These are phyloP conservation scores for Aspergillus carbonarius DNA, from an alignment of 2,329 filamentous ascomycete species.

Conservation along the genomic window DNA sequence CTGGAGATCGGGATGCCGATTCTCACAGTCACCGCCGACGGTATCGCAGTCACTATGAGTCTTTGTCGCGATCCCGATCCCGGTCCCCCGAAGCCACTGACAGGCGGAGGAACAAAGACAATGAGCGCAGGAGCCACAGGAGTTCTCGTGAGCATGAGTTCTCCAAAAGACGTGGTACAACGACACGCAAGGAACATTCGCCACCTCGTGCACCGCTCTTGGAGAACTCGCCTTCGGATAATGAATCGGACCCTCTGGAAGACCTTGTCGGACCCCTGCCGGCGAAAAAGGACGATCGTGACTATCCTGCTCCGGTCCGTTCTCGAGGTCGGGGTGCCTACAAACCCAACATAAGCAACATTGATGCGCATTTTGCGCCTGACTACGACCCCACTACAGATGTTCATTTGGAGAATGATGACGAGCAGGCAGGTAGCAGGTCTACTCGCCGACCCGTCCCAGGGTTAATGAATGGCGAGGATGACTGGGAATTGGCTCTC, in stretches of 20 bases:
- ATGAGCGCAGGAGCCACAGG: conserved; percentile 5
- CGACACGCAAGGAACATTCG: background rate
- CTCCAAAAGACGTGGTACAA: conserved; percentile 3
- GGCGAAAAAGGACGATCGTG: conserved; percentile 46
- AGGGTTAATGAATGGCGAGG: conserved; percentile 50
- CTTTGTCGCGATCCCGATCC: conserved; percentile 21
- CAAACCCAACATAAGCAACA: conserved; percentile 59
- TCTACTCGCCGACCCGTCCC: conserved; percentile 41
- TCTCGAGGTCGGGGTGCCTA: conserved; percentile 71
- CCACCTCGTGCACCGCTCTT: background rate
- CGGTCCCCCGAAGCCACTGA: conserved; percentile 17
- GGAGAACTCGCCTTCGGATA: conserved; percentile 15
- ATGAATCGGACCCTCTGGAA: conserved; percentile 69
- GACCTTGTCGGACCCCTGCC: conserved; percentile 72
- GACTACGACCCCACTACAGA: conserved; percentile 57
- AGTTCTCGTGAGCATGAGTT: conserved; percentile 5
- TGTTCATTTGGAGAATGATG: conserved; percentile 44
- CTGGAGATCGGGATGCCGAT: conserved; percentile 7
- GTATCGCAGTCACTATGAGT: conserved; percentile 19
- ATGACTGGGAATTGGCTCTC: conserved; percentile 77
- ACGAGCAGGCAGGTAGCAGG: conserved; percentile 60
- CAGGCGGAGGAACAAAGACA: conserved; percentile 17
- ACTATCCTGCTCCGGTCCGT: conserved; percentile 42
- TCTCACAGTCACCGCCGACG: conserved; percentile 16
- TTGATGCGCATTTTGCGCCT: conserved; percentile 76